Base-by-base conservation (phyloP, 495 filamentous ascomycete species). In the Viridothelium virens region DNA sequence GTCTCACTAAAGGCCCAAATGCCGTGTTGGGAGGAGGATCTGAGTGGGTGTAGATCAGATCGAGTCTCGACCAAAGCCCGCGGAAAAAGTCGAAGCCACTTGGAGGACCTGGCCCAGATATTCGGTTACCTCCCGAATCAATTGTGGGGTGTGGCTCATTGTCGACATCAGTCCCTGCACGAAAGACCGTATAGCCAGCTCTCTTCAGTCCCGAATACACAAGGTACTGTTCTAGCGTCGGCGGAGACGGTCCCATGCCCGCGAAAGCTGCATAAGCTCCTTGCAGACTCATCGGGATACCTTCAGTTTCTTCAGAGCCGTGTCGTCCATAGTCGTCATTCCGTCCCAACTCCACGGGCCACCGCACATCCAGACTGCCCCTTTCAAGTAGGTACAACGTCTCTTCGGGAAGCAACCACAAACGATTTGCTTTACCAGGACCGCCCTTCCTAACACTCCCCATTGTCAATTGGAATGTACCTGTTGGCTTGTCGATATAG, bases 321-420 rank as follows among this genome's bases (percentile, higher is more conserved):
- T 74, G 63, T 68, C 77, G 14, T 77, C 74, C 0, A 70, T 74
- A 47, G 11, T 67, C 70, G 2, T 25, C 25, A 66, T 61, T 25
- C 73, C 67, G 5, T 61, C 71, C 72, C 71, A 11, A 75, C 69
- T 10, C 5, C 3, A 11, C 18, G 38, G 89, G 89, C 89, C 89
- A 98, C 79, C 90, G 84, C 34, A 96, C 79, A 77, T 97, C 91
- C 70, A 98, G 66, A 67, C 82, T 89, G 0, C 93, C 94, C 68
- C 93, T 77, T 77, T 98, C 94, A 18, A 97, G 79, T 56, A 96
- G 71, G 74, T 91, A 97, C 61, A 98, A 77, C 6, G 91, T 89
- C 73, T 98, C 94, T 74, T 98, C 95, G 0, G 92, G 92, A n/a
- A 95, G 74, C 36, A 98, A 73, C 90, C 91, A 95, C 31, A 91